Evolutionary conservation across 1,284 basidiomycete genomes (phyloP).

Genomic region (Puccinia hordei): DNA sequence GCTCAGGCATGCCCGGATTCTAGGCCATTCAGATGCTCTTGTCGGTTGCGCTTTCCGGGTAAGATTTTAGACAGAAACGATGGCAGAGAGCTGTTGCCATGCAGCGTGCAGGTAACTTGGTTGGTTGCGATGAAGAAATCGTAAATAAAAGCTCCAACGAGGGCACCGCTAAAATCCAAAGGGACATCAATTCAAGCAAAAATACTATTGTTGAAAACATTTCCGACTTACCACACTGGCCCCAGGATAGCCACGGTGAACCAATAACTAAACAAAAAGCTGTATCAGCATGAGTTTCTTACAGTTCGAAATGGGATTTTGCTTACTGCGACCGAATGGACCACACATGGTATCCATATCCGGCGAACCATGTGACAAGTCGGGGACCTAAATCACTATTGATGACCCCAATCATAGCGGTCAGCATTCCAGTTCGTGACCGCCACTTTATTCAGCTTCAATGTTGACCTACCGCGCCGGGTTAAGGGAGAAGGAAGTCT

Average conservation of each 20-base stretch:
- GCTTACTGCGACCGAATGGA: slow-evolving; percentile 20
- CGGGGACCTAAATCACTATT: slow-evolving; percentile 40
- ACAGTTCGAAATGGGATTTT: not conserved
- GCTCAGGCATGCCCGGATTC: slow-evolving; percentile 22
- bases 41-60: slow-evolving; percentile 12
- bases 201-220: not conserved
- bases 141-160: slow-evolving; percentile 47
- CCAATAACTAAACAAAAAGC: slow-evolving; percentile 1
- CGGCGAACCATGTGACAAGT: slow-evolving; percentile 27
- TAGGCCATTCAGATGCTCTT: slow-evolving; percentile 14
- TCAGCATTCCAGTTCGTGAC: not conserved
- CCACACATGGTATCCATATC: slow-evolving; percentile 35
- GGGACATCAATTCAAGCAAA: not conserved
- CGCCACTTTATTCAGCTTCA: not conserved
- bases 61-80: not conserved
- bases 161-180: slow-evolving; percentile 24
- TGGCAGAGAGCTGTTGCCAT: slow-evolving; percentile 5
- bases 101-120: slow-evolving; percentile 19
- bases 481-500: slow-evolving; percentile 47
- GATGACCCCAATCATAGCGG: not conserved
- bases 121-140: slow-evolving; percentile 45
- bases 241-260: slow-evolving; percentile 19
- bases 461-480: slow-evolving; percentile 28
- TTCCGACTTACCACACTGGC: not conserved
- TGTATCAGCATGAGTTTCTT: not conserved